Evolutionary conservation across 306 rosid genomes (phyloP), one percentile per base, ranked within the genome.

Genomic region (Albizia julibrissin): DNA sequence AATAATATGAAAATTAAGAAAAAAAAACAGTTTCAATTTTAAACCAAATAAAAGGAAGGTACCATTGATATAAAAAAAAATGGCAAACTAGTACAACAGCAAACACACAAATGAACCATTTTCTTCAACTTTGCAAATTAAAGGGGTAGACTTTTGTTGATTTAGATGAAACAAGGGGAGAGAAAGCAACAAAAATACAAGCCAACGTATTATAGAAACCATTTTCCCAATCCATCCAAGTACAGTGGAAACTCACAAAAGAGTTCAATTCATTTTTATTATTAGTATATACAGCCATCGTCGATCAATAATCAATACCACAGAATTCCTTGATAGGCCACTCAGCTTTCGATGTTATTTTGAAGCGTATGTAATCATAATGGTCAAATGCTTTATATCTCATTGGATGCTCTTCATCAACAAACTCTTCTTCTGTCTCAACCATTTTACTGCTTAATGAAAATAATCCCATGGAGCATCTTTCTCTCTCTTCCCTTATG

Each of bases 341-440:
- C 34, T 61, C 34, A 24, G 67, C 34, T 61, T 61, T 61, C 4
- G 67, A 24, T 26, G 67, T 10, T 26, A 61, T 12, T 13, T 61
- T 29, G 34, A 26, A 61, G 16, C 34, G 67, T 61, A 85, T n/a
- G 40, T 85, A 85, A 21, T 74, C 86, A 69, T 81, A 78, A 79
- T 78, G 77, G 40, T 85, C 86, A 74, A 85, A 85, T 46, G 86
- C 81, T 56, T 74, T 82, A 67, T 81, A 85, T 27, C 15, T 54
- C 61, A 18, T 58, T n/a, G 84, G 81, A 74, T 85, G 88, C 5
- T 82, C 81, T 74, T 85, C 88, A 69, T 82, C 86, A 67, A 85
- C 70, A 1, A 85, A 27, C 31, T 82, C 86, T 79, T 82, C 71
- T 47, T 58, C 76, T 39, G 76, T 21, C 54, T 79, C 18, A 58